These are phyloP conservation scores for Spergularia bocconei DNA, from an alignment of 148 eudicot species.

Conservation along the genomic window DNA sequence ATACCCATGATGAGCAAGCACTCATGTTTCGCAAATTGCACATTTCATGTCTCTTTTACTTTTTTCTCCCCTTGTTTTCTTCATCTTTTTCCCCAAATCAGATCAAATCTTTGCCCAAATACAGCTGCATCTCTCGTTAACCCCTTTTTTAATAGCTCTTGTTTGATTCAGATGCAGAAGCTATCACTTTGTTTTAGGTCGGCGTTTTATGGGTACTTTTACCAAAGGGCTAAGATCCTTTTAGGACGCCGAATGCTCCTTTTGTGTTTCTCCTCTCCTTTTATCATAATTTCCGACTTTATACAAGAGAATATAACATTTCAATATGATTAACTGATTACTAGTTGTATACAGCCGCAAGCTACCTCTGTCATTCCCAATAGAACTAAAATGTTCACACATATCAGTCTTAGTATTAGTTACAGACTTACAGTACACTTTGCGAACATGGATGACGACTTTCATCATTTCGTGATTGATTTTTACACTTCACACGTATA, in stretches of 20 bases:
- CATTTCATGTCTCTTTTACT: neutral
- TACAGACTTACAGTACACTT: no score
- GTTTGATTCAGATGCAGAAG: neutral
- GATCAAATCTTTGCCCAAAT: neutral
- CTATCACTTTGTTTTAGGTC: slow-evolving; percentile 15
- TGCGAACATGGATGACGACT: no score
- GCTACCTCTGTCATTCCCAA: no score
- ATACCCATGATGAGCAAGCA: slow-evolving; percentile 20
- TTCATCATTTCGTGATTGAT: no score
- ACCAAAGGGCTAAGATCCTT: neutral
- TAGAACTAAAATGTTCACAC: no score
- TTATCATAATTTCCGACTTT: neutral
- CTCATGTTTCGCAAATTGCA: slow-evolving; percentile 10
- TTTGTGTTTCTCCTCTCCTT: neutral
- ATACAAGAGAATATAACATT: neutral
- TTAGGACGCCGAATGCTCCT: slow-evolving; percentile 14
- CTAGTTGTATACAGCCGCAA: no score
- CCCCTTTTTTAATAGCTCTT: neutral
- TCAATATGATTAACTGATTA: no score
- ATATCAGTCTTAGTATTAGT: no score
- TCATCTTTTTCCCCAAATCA: neutral
- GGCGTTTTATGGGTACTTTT: slow-evolving; percentile 16
- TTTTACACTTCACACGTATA: no score
- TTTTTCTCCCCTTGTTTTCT: slow-evolving; percentile 13
- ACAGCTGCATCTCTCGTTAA: neutral